Evolutionary conservation across 331 rosid species (phyloP).

Genomic region (Ulmus americana): DNA sequence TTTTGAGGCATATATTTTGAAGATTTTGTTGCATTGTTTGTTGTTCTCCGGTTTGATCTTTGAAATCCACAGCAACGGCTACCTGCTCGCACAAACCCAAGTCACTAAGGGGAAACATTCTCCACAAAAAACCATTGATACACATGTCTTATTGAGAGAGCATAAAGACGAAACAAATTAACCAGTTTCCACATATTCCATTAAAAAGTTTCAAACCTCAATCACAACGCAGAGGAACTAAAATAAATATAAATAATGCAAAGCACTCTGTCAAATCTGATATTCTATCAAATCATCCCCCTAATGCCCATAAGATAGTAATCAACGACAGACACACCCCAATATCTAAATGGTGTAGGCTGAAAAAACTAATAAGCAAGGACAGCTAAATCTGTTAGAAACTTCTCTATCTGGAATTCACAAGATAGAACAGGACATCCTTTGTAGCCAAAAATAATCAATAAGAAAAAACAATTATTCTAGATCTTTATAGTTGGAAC

Average conservation of each 20-base stretch:
- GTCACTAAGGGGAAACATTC: constrained; percentile 9
- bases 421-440: neutral
- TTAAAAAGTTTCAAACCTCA: too few species aligned
- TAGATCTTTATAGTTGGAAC: too few species aligned
- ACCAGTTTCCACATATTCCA: too few species aligned
- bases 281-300: too few species aligned
- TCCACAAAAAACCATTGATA: neutral
- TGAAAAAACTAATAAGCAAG: neutral
- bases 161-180: too few species aligned
- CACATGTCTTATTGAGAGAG: too few species aligned
- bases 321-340: too few species aligned
- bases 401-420: neutral
- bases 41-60: constrained; percentile 96
- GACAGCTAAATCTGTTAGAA: neutral
- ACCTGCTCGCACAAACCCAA: constrained; percentile 50
- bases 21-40: constrained; percentile 99
- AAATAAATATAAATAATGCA: too few species aligned
- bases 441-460: neutral
- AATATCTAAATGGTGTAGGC: neutral
- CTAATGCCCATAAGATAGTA: too few species aligned
- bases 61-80: constrained; percentile 91
- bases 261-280: too few species aligned
- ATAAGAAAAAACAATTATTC: neutral
- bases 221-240: too few species aligned
- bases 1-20: constrained; percentile 86